phyloP scores from a whole-genome alignment of 2,329 filamentous ascomycete genomes.

The Nigrospora oryzae region DNA sequence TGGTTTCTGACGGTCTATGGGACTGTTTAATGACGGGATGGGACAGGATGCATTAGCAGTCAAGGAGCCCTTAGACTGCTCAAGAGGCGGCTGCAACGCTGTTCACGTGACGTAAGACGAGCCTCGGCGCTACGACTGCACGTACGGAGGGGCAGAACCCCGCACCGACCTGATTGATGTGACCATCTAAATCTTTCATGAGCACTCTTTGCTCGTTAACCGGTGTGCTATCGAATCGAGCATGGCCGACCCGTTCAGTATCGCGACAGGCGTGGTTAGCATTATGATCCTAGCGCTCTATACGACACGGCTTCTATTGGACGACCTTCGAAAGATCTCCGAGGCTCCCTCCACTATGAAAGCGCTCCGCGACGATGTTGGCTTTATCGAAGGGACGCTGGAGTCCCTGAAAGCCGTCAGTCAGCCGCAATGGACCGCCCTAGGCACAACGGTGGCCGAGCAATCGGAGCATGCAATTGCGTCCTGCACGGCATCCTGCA shows the following conservation, averaged over 20 bases:
- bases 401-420: neutral
- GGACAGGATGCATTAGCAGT: too few species aligned
- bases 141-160: too few species aligned
- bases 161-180: too few species aligned
- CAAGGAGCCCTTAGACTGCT: too few species aligned
- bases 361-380: neutral
- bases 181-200: too few species aligned
- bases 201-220: neutral
- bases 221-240: neutral
- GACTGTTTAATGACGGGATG: too few species aligned
- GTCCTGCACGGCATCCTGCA: neutral
- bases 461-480: neutral
- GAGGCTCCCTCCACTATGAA: neutral
- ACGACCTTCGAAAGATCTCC: neutral
- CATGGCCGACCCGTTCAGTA: neutral
- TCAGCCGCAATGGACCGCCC: neutral
- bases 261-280: neutral
- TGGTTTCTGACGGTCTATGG: too few species aligned
- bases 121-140: too few species aligned
- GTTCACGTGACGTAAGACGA: too few species aligned
- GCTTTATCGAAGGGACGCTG: neutral
- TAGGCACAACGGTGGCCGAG: neutral
- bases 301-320: neutral
- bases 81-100: too few species aligned
- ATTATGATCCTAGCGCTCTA: neutral